Base-by-base conservation (phyloP, 169 alveolate species). In the Ichthyophthirius multifiliis region DNA sequence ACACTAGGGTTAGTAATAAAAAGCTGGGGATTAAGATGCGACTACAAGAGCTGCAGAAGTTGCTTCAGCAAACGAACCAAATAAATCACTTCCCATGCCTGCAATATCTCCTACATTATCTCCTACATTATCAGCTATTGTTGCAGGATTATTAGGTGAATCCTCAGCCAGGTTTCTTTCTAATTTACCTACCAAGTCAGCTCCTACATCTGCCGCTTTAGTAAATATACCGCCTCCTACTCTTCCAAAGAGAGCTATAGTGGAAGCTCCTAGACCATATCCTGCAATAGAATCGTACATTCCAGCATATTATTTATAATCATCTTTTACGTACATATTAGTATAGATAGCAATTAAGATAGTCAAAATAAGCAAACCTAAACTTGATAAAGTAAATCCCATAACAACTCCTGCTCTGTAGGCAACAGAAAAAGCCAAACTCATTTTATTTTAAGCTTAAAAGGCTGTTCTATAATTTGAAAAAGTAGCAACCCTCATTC, bases 41-140 rank as follows among this genome's bases (percentile, higher is more conserved):
- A 91, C 88, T 31, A 90, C 93, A 5, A 90, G 65, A n/a, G 93
- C 91, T 18, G 93, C 95, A 62, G 92, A 87, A 4, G 90, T 84
- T 18, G 95, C 41, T 63, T 90, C 95, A 65, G 93, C 95, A 46
- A 90, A 82, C 6, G 95, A 90, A 15, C 95, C 93, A 76, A 90
- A 90, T 34, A 90, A 74, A 43, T 90, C 95, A 48, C 93, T 47
- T 75, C 95, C 93, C 95, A 90, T 90, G 41, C 95, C 95, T 23
- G 95, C 95, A 63, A 90, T 90, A 85, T 90, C 95, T 35, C 95
- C 95, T 23, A 90, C 95, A 35, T 90, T 90, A 47, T 90, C 95
- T 10, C 95, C 95, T 16, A 90, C 95, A 83, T 90, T 90, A 65
- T 90, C 95, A 74, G 95, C 95, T 48, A 90, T 90, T 15, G 86